These are phyloP conservation scores for Sphaerosporella brunnea DNA, from an alignment of 495 filamentous ascomycete genomes.

Conservation along the genomic window DNA sequence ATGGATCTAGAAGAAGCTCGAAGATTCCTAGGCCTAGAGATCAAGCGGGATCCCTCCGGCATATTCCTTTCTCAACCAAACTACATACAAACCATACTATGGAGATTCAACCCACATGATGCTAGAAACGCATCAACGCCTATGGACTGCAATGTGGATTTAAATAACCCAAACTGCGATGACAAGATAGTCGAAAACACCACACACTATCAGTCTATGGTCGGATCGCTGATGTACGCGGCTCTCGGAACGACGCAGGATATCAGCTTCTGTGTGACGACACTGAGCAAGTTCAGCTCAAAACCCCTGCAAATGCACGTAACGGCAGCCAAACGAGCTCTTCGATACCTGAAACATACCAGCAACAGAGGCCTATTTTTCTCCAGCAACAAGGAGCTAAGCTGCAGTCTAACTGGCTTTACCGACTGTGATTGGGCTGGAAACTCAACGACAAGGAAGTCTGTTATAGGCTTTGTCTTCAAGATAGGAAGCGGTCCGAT, in stretches of 20 bases:
- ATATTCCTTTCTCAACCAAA: neutral
- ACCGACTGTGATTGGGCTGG: conserved; percentile 6
- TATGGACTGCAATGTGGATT: no score
- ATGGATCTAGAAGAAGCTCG: neutral
- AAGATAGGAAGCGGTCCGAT: neutral
- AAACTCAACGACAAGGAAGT: neutral
- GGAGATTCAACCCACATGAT: neutral
- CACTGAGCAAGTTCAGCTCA: conserved; percentile 2
- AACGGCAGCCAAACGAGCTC: conserved; percentile 8
- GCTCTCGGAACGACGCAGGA: conserved; percentile 4
- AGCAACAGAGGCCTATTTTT: neutral
- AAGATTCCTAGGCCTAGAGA: neutral
- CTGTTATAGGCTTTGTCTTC: neutral
- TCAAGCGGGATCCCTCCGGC: neutral
- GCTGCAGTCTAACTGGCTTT: neutral
- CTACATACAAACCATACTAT: neutral
- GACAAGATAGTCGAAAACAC: neutral
- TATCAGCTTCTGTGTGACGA: conserved; percentile 3
- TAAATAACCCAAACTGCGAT: no score
- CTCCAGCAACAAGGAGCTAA: neutral
- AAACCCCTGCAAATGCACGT: conserved; percentile 2
- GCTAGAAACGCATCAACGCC: neutral
- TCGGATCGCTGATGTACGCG: conserved; percentile 4
- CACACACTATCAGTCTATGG: neutral
- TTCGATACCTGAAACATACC: conserved; percentile 13